These are phyloP conservation scores for Salix purpurea DNA, from an alignment of 345 rosid genomes.

Conservation along the genomic window DNA sequence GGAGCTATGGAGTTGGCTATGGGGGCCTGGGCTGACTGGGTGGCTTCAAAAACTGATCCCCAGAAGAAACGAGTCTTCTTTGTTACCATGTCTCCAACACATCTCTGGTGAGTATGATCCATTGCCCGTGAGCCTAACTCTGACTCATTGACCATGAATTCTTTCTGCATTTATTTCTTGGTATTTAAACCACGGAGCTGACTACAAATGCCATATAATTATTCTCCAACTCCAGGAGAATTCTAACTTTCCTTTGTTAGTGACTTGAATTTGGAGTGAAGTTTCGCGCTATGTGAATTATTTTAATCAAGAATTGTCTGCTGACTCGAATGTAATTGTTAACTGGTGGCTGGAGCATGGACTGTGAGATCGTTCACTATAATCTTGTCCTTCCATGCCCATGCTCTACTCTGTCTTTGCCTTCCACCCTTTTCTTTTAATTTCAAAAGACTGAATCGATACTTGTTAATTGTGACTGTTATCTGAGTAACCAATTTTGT, in stretches of 20 bases:
- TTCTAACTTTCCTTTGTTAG: not conserved
- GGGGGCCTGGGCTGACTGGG: constrained; percentile 92
- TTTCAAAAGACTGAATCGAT: not conserved
- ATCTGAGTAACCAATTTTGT: not conserved
- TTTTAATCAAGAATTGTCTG: not conserved
- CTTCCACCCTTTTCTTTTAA: not conserved
- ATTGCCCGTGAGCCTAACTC: not conserved
- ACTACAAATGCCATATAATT: not conserved
- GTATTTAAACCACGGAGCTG: not conserved
- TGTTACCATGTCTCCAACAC: constrained; percentile 94
- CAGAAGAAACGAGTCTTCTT: constrained; percentile 58
- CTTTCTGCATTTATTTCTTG: not conserved
- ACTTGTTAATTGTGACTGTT: not conserved
- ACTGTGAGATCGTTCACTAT: too few species aligned
- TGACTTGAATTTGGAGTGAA: not conserved
- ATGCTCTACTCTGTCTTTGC: too few species aligned
- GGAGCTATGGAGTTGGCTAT: constrained; percentile 92
- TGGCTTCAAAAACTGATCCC: constrained; percentile 48
- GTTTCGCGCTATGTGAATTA: not conserved
- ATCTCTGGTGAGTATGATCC: constrained; percentile 52
- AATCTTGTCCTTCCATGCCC: too few species aligned
- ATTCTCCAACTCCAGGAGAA: not conserved
- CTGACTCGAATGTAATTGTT: too few species aligned
- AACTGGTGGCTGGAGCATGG: too few species aligned
- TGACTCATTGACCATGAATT: not conserved